A percentile compares a stretch with the other conserved stretches of the same genome.
Conservation (phyloP, 176 grass and related monocot genomes). For the Dendrocalamus sinicus region DNA sequence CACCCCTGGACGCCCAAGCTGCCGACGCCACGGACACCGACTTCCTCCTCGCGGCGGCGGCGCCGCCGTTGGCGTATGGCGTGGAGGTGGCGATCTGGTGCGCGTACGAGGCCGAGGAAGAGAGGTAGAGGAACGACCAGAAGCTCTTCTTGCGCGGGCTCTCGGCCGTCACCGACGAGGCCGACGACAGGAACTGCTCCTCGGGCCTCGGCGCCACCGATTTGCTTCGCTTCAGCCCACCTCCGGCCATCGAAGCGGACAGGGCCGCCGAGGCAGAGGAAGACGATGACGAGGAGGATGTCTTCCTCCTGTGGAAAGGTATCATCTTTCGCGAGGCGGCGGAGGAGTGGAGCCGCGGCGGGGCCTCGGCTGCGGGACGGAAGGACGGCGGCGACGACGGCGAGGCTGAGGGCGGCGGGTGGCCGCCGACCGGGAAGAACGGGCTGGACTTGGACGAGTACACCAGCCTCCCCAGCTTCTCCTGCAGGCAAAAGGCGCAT, state of each 20-base stretch:
- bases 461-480: conserved; percentile 90
- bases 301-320: conserved; percentile 48
- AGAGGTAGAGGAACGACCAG: conserved; percentile 87
- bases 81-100: conserved; percentile 28
- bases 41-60: conserved; percentile 40
- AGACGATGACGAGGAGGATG: neutral
- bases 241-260: conserved; percentile 16
- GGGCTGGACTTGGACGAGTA: conserved; percentile 77
- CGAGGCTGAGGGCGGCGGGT: conserved; percentile 55
- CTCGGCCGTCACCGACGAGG: conserved; percentile 50
- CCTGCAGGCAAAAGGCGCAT: conserved; percentile 90
- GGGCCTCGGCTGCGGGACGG: conserved; percentile 36
- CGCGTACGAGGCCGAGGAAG: conserved; percentile 52
- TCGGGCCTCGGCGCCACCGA: conserved; percentile 70
- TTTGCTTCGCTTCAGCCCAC: conserved; percentile 70
- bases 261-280: neutral
- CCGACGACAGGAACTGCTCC: conserved; percentile 33
- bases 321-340: conserved; percentile 39
- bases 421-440: conserved; percentile 67
- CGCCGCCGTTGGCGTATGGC: neutral
- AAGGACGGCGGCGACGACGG: conserved; percentile 72
- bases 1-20: conserved; percentile 39
- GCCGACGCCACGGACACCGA: conserved; percentile 49
- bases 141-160: conserved; percentile 95
- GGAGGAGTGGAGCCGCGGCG: conserved; percentile 17